A percentile compares a stretch with the other conserved stretches of the same genome.
Evolutionary conservation across 805 yeast genomes (phyloP).

Genomic region (Wickerhamomyces queroliae): DNA sequence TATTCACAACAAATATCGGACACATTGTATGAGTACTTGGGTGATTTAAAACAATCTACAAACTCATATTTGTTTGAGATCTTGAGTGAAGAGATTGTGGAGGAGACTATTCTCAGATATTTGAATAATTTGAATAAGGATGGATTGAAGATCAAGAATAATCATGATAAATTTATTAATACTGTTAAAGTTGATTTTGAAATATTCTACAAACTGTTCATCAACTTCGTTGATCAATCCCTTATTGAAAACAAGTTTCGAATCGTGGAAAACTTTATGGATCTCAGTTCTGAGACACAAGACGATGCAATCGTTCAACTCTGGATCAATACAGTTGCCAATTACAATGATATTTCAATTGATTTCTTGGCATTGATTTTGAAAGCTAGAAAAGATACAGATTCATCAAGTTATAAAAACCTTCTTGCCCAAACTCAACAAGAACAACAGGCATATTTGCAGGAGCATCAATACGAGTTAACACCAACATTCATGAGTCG

Average conservation of each 20-base stretch:
- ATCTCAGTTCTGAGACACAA: conserved; percentile 40
- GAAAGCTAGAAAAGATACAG: conserved; percentile 33
- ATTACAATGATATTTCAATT: conserved; percentile 74
- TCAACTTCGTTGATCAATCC: conserved; percentile 34
- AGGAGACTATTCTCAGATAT: conserved; percentile 44
- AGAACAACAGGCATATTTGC: not conserved
- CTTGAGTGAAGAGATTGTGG: conserved; percentile 46
- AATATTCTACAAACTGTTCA: conserved; percentile 46
- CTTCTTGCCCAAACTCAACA: not conserved
- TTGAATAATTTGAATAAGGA: conserved; percentile 39
- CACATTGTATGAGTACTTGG: conserved; percentile 70
- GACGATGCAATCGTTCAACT: conserved; percentile 42
- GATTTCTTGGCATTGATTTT: conserved; percentile 64
- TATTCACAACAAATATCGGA: conserved; percentile 60
- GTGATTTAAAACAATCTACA: conserved; percentile 51
- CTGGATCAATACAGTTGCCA: conserved; percentile 56
- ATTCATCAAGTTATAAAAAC: conserved; percentile 5
- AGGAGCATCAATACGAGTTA: conserved; percentile 2
- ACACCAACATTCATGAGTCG: conserved; percentile 3
- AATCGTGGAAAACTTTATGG: conserved; percentile 58
- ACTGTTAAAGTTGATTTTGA: conserved; percentile 59
- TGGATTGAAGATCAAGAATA: conserved; percentile 34
- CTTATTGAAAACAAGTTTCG: conserved; percentile 44
- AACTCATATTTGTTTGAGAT: conserved; percentile 49
- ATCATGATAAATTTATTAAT: conserved; percentile 39